Conservation (phyloP, 2,329 filamentous ascomycete species). For the Clonostachys rhizophaga region DNA sequence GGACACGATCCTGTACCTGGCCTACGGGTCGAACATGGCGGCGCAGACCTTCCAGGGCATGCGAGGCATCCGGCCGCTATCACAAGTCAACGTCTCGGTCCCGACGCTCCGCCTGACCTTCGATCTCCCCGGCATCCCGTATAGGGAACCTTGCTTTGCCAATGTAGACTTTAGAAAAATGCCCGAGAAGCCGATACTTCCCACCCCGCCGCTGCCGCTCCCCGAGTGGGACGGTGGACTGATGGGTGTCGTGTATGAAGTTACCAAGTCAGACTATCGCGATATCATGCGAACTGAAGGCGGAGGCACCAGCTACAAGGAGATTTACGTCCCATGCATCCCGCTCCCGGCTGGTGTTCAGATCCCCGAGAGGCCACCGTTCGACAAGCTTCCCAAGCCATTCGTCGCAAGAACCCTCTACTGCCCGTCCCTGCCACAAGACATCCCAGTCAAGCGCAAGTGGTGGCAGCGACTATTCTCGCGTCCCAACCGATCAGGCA, state of each 20-base stretch:
- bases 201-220: conserved; percentile 21
- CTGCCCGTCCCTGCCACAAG: conserved; percentile 23
- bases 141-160: conserved; percentile 87
- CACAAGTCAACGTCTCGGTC: conserved; percentile 75
- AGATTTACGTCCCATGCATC: conserved; percentile 76
- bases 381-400: conserved; percentile 45
- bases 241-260: conserved; percentile 92
- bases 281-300: conserved; percentile 90
- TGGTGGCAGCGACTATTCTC: conserved; percentile 42
- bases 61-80: conserved; percentile 77
- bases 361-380: conserved; percentile 60
- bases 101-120: conserved; percentile 78
- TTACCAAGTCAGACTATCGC: conserved; percentile 75
- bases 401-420: conserved; percentile 87
- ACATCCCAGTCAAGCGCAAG: conserved; percentile 15
- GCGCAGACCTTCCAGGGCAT: conserved; percentile 73
- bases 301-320: conserved; percentile 77
- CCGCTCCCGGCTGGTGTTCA: conserved; percentile 43
- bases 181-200: conserved; percentile 29
- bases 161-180: conserved; percentile 64
- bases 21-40: conserved; percentile 88
- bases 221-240: conserved; percentile 72
- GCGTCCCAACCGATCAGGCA: conserved; percentile 20
- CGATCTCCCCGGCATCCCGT: conserved; percentile 80
- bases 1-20: conserved; percentile 68